phyloP scores from a whole-genome alignment of 148 eudicot genomes.

The Silene latifolia region DNA sequence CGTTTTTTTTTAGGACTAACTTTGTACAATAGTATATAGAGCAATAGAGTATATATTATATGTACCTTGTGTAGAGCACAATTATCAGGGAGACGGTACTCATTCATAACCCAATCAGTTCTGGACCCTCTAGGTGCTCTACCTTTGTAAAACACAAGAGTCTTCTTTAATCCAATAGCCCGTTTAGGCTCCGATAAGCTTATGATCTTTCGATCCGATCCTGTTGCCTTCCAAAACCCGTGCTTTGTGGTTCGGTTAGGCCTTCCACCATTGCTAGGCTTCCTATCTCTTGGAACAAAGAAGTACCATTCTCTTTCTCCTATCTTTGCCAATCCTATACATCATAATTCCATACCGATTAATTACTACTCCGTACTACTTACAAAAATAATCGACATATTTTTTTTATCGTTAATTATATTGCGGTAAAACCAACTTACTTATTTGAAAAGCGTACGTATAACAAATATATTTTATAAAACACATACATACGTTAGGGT shows the following conservation, averaged over 20 bases:
- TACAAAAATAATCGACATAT: no score
- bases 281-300: constrained; percentile 78
- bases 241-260: constrained; percentile 74
- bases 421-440: no score
- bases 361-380: no score
- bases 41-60: no score
- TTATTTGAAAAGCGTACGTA: no score
- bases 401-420: no score
- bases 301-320: constrained; percentile 96
- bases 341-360: background rate
- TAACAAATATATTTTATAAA: no score
- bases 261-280: constrained; percentile 67
- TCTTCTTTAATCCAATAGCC: constrained; percentile 61
- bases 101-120: constrained; percentile 94
- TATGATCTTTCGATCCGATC: constrained; percentile 67
- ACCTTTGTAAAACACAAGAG: constrained; percentile 79
- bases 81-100: constrained; percentile 65
- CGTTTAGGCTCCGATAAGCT: constrained; percentile 50
- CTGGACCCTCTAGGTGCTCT: constrained; percentile 73
- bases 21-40: no score
- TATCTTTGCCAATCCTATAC: constrained; percentile 63
- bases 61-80: constrained; percentile 41
- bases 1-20: no score
- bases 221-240: constrained; percentile 97
- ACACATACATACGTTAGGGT: no score